Evolutionary conservation across 805 yeast genomes (phyloP), one percentile per base, ranked within the genome.

Genomic region (Torulaspora franciscae): DNA sequence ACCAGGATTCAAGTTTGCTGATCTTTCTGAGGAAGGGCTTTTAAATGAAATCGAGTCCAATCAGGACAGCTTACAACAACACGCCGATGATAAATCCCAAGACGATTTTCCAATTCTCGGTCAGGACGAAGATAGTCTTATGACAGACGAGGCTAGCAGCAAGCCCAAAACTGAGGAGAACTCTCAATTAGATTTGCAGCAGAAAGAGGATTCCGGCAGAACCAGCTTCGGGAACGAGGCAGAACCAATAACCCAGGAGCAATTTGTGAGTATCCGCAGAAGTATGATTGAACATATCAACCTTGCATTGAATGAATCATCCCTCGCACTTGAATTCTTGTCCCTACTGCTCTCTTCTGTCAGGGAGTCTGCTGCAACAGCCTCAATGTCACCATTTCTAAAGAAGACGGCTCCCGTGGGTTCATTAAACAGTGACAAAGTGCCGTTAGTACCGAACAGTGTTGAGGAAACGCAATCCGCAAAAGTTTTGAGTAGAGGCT

Each of bases 361-460:
- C 8, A 75, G 93, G 50, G 96, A 96, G 1, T 86, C 87, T 14
- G 84, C 91, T 1, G 95, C 95, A 2, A 76, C 84, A 27, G 73
- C 89, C 2, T 87, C 97, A 1, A 86, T 91, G 80, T 88, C 96
- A 1, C 88, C 95, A 0, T 89, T 79, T 61, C 68, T 89, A 50
- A 77, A 80, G 54, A 83, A 84, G 55, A 78, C 76, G 44, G 84
- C 83, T 0, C 86, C 93, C 2, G 68, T 83, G 8, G 95, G 91
- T 0, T 81, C 95, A 0, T 68, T 90, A 45, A 79, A 77, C 42
- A 68, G 70, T 33, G 75, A 71, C 43, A 54, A 51, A n/a, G 55
- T 70, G 1, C 59, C 57, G 6, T 36, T 45, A 5, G 59, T 48
- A 7, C 54, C 49, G 1, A 41, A 50, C 0, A 41, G 56, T 3